Base-by-base conservation (phyloP, 2,329 filamentous ascomycete species). In the Colletotrichum chlorophyti region DNA sequence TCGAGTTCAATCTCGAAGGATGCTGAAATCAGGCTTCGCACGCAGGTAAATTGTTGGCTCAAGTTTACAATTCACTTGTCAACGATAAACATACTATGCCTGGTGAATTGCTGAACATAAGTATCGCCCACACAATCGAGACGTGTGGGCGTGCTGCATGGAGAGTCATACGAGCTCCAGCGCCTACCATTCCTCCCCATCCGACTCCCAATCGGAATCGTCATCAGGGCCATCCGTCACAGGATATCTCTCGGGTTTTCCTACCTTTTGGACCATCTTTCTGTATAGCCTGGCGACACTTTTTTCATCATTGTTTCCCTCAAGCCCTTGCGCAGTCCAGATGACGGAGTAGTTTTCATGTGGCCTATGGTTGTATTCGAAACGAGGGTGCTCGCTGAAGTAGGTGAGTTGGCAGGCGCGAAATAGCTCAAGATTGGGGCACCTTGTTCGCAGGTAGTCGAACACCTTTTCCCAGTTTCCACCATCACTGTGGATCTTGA, bases 401-500 rank as follows among this genome's bases (percentile, higher is more conserved):
- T 58, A 58, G 12, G 32, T 46, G 17, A 58, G 24, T 21, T 58
- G 41, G 6, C 8, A 31, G 10, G 35, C 48, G 4, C 24, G 14
- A 15, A 51, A 24, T 9, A 40, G 11, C 10, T 58, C 32, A 14
- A 58, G 41, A 11, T 53, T 32, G 4, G 48, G 34, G 32, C 54
- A 58, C 3, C 32, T 14, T 3, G n/a, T 27, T 4, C 29, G 21
- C 3, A 58, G 14, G 11, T 40, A 35, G 10, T 38, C 31, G 15
- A 58, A 53, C 1, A 58, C 26, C 3, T 11, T 15, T 7, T 53
- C 48, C 53, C 48, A 58, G 26, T 53, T 47, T 3, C 54, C 54
- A 12, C 47, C 48, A 11, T 32, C n/a, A 12, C 15, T 23, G 5
- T 51, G 41, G 3, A 58, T 46, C 21, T 58, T 58, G 23, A 53